A percentile compares a stretch with the other conserved stretches of the same genome.
Evolutionary conservation across 805 yeast genomes (phyloP).

Genomic region (Jamesozyma gamospora): DNA sequence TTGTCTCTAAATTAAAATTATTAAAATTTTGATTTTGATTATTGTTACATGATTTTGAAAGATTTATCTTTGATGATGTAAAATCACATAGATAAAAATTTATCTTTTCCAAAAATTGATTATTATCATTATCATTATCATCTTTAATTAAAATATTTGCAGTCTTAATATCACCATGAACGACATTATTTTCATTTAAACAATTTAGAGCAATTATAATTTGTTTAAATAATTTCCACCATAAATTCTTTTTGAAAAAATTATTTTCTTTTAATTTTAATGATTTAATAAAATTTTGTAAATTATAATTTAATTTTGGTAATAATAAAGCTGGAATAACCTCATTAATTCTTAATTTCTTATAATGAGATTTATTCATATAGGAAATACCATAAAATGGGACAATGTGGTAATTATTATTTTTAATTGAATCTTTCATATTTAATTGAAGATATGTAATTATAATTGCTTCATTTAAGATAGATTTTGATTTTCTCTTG

Average conservation of each 20-base stretch:
- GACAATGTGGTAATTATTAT: neutral
- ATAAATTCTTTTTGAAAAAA: constrained; percentile 1
- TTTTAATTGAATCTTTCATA: neutral
- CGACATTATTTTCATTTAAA: constrained; percentile 6
- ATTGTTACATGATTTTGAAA: neutral
- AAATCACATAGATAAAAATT: constrained; percentile 14
- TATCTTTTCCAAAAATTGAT: neutral
- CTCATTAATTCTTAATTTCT: constrained; percentile 3
- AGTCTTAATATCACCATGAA: constrained; percentile 18
- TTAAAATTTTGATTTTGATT: neutral
- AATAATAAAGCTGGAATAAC: constrained; percentile 10
- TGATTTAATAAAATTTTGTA: constrained; percentile 7
- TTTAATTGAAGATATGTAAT: constrained; percentile 3
- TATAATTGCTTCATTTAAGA: constrained; percentile 9
- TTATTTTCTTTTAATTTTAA: neutral
- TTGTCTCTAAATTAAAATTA: constrained; percentile 6
- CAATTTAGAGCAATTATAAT: constrained; percentile 6
- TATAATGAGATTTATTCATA: constrained; percentile 3
- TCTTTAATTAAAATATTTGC: constrained; percentile 11
- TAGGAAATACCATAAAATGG: constrained; percentile 4
- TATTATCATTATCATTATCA: neutral
- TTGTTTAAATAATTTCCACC: constrained; percentile 9
- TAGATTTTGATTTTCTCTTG: constrained; percentile 7
- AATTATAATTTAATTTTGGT: constrained; percentile 6
- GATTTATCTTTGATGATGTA: constrained; percentile 8